A percentile compares a stretch with the other conserved stretches of the same genome.
Evolutionary conservation across 2,329 filamentous ascomycete species (phyloP).

Genomic region (Arthrobotrys iridis): DNA sequence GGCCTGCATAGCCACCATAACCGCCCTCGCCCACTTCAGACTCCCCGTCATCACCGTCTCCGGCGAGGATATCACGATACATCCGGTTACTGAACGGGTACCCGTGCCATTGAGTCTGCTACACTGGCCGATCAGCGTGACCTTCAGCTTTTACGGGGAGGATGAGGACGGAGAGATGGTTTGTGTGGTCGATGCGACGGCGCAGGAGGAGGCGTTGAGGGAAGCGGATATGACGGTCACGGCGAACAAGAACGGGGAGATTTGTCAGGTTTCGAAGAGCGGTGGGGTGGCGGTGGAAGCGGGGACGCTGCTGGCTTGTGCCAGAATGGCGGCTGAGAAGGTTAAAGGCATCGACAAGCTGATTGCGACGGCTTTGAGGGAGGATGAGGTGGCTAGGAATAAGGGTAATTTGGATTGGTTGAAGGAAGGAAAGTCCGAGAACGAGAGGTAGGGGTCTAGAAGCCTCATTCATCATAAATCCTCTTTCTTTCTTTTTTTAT

Average conservation of each 20-base stretch:
- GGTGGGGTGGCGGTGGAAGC: conserved; percentile 86
- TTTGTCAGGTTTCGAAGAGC: conserved; percentile 90
- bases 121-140: conserved; percentile 90
- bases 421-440: conserved; percentile 81
- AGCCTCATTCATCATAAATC: neutral
- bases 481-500: too few species aligned
- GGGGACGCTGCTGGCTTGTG: conserved; percentile 78
- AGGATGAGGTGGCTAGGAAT: conserved; percentile 80
- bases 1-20: conserved; percentile 84
- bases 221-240: conserved; percentile 81
- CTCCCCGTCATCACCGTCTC: conserved; percentile 88
- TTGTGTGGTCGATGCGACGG: conserved; percentile 73
- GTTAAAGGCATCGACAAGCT: conserved; percentile 80
- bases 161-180: conserved; percentile 72
- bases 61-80: conserved; percentile 84
- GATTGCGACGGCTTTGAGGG: conserved; percentile 76
- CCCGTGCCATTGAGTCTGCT: conserved; percentile 90
- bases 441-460: conserved; percentile 74
- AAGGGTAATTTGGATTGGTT: conserved; percentile 77
- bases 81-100: conserved; percentile 83
- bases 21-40: conserved; percentile 88
- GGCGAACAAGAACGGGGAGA: conserved; percentile 86
- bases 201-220: conserved; percentile 79
- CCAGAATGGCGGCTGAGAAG: conserved; percentile 77
- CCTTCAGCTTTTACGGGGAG: conserved; percentile 79